Conservation (phyloP, 2,329 filamentous ascomycete species). For the Phialophora expanda region DNA sequence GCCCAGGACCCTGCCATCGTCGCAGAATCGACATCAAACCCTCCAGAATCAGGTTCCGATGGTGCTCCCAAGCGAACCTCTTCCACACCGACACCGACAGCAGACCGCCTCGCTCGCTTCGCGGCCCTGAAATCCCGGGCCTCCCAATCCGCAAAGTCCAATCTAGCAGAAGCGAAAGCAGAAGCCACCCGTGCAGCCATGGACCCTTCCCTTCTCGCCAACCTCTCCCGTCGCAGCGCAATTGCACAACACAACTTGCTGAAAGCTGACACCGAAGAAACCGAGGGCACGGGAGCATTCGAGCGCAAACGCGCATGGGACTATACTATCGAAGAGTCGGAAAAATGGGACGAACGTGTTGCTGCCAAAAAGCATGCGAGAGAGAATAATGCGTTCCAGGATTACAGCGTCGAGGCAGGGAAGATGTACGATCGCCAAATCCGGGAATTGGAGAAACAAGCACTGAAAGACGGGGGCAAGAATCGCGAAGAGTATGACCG, state of each 20-base stretch:
- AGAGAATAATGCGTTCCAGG: slow-evolving; percentile 86
- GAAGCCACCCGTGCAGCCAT: slow-evolving; percentile 80
- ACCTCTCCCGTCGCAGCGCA: slow-evolving; percentile 83
- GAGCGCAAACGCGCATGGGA: slow-evolving; percentile 98
- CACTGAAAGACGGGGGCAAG: slow-evolving; percentile 33
- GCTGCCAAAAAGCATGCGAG: slow-evolving; percentile 81
- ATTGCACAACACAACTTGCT: slow-evolving; percentile 90
- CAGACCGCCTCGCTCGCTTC: slow-evolving; percentile 39
- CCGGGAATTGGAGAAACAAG: slow-evolving; percentile 69
- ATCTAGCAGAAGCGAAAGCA: slow-evolving; percentile 80
- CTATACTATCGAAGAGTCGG: slow-evolving; percentile 94
- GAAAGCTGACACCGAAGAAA: slow-evolving; percentile 87
- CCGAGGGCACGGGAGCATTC: slow-evolving; percentile 68
- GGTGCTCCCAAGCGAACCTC: slow-evolving; percentile 12
- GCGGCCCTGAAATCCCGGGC: slow-evolving; percentile 40
- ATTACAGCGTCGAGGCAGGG: slow-evolving; percentile 83
- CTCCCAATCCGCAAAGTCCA: slow-evolving; percentile 65
- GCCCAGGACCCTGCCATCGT: background rate
- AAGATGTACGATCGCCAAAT: slow-evolving; percentile 96
- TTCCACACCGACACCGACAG: slow-evolving; percentile 13
- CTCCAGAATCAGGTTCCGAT: slow-evolving; percentile 3
- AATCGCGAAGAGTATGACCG: slow-evolving; percentile 79
- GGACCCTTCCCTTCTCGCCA: slow-evolving; percentile 76
- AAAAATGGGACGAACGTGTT: slow-evolving; percentile 89
- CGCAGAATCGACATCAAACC: slow-evolving; percentile 1